These are phyloP conservation scores for Stylosanthes scabra DNA, from an alignment of 331 rosid genomes.

Conservation along the genomic window DNA sequence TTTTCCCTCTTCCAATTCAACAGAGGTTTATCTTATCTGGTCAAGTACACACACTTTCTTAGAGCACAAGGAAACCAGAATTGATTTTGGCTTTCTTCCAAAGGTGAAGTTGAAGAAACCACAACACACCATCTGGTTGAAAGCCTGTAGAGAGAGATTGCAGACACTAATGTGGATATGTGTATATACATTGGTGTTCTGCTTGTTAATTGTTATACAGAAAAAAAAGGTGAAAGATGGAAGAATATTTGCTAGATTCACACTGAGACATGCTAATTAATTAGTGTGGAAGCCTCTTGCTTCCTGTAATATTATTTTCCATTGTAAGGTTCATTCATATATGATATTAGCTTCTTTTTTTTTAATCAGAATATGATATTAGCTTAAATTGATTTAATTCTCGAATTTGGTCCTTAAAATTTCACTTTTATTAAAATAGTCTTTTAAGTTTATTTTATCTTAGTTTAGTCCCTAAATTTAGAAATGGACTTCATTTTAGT, in stretches of 20 bases:
- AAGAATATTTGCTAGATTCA: slow-evolving; percentile 51
- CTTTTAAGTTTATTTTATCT: too few relatives aligned
- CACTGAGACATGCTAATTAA: slow-evolving; percentile 55
- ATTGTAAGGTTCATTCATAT: slow-evolving; percentile 33
- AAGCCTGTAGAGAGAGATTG: slow-evolving; percentile 54
- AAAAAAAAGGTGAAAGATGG: slow-evolving; percentile 36
- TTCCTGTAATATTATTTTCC: slow-evolving; percentile 51
- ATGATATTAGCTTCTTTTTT: too few relatives aligned
- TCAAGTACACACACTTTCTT: slow-evolving; percentile 37
- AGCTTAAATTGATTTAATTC: too few relatives aligned
- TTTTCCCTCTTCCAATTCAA: slow-evolving; percentile 27
- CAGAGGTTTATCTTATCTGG: slow-evolving; percentile 34
- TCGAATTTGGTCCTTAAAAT: too few relatives aligned
- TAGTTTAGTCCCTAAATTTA: too few relatives aligned
- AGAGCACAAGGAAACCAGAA: slow-evolving; percentile 54
- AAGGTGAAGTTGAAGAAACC: slow-evolving; percentile 85
- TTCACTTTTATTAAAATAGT: too few relatives aligned
- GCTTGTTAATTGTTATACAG: slow-evolving; percentile 42
- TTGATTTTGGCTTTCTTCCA: slow-evolving; percentile 58
- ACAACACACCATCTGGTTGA: slow-evolving; percentile 70
- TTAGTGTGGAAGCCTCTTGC: slow-evolving; percentile 62
- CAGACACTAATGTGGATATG: slow-evolving; percentile 61
- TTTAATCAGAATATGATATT: too few relatives aligned
- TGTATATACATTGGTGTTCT: slow-evolving; percentile 51
- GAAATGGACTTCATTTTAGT: too few relatives aligned